Evolutionary conservation across 352 stramenopile genomes (phyloP), one percentile per base, ranked within the genome.

Genomic region (Elongisporangium senticosum): DNA sequence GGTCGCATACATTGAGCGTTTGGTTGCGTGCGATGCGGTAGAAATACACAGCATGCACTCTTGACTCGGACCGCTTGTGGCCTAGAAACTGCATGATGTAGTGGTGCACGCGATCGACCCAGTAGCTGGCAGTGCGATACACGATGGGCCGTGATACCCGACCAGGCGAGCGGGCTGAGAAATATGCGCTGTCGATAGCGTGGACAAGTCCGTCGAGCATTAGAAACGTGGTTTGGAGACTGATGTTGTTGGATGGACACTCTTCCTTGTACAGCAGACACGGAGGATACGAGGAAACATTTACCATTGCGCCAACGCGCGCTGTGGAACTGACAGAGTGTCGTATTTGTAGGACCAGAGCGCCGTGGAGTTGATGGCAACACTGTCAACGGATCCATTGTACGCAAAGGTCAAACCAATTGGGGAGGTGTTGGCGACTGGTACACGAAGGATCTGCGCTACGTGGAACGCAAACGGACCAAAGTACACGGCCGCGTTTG

Each of bases 51-150:
- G 33, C 33, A 17, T 43, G 33, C 10, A 43, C 2, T 4, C 33
- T 15, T 4, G 33, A 15, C 11, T 43, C 13, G 11, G 33, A 14
- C 10, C 33, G 26, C 17, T 64, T 14, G 2, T 64, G 11, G 51
- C 75, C 67, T 2, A 81, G 51, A 3, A 56, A 64, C 40, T 76
- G 62, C 20, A 63, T 37, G 8, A 78, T 1, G 22, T 62, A 68
- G 8, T 78, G 72, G 33, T 81, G 62, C 6, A 81, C 17, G 0
- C 69, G 67, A 15, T 81, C 72, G 43, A 81, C 55, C 72, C 72
- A 78, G 15, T 55, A 26, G 13, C 59, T 53, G 2, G 15, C 40
- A 1, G 1, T 7, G 8, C 15, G 49, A 8, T 47, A 40, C 19
- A 17, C 13, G 20, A 37, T 53, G 28, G 39, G 4, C 3, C 56